These are phyloP conservation scores for Ceratobasidium theobromae DNA, from an alignment of 1,284 basidiomycete species.

Conservation along the genomic window DNA sequence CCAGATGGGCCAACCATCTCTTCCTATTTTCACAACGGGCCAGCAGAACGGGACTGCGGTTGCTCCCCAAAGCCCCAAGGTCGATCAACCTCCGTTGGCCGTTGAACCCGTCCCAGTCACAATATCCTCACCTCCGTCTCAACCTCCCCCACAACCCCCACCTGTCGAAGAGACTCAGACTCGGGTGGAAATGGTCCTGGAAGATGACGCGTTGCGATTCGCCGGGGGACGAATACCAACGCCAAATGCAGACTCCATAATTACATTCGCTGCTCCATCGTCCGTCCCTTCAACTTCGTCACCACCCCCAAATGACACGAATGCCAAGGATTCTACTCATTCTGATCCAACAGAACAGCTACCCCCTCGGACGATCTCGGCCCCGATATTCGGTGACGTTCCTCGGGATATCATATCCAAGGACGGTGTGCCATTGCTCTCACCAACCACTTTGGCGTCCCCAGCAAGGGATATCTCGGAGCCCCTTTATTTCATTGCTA, in stretches of 20 bases:
- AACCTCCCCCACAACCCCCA: slow-evolving; percentile 40
- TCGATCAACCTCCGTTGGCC: background rate
- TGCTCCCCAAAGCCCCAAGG: background rate
- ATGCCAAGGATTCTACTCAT: background rate
- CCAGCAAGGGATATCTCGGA: background rate
- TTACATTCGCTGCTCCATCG: slow-evolving; percentile 1
- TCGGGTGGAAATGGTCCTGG: background rate
- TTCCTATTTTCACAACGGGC: background rate
- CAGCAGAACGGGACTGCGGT: background rate
- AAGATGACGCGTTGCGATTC: slow-evolving; percentile 12
- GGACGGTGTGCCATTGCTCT: background rate
- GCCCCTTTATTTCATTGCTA: slow-evolving; percentile 4
- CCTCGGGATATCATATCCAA: background rate
- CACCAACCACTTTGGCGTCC: background rate
- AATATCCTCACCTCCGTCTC: slow-evolving; percentile 39
- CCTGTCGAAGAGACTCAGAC: slow-evolving; percentile 33
- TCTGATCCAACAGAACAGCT: background rate
- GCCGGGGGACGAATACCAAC: slow-evolving; percentile 18
- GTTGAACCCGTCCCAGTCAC: slow-evolving; percentile 1
- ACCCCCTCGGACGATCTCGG: slow-evolving; percentile 10
- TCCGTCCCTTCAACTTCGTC: slow-evolving; percentile 18
- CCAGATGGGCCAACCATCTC: slow-evolving; percentile 2
- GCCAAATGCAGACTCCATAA: slow-evolving; percentile 4
- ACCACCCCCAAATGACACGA: background rate
- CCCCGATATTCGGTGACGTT: slow-evolving; percentile 1